A percentile compares a stretch with the other conserved stretches of the same genome.
phyloP scores from a whole-genome alignment of 768 basidiomycete genomes.

The Auriscalpium microsporum region DNA sequence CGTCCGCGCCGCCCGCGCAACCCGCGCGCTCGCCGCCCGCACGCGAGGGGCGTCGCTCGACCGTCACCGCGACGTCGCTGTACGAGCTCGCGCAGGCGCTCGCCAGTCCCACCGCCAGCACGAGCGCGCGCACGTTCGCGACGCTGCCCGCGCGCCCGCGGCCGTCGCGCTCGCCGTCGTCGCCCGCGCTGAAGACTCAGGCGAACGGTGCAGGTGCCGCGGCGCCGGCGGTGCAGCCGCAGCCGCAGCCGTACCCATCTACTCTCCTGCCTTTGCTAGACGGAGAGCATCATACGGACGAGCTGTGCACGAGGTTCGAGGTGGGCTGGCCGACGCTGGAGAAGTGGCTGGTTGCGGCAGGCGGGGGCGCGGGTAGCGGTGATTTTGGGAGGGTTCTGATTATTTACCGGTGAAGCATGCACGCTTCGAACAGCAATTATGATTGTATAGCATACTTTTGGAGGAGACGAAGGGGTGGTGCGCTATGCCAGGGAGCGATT shows the following conservation, averaged over 20 bases:
- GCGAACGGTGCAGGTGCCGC: slow-evolving; percentile 8
- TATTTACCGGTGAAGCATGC: slow-evolving; percentile 52
- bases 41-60: slow-evolving; percentile 6
- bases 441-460: neutral
- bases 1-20: neutral
- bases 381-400: slow-evolving; percentile 72
- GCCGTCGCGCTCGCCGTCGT: slow-evolving; percentile 51
- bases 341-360: slow-evolving; percentile 55
- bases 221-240: slow-evolving; percentile 8
- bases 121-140: neutral
- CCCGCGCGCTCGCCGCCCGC: neutral
- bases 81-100: slow-evolving; percentile 15
- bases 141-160: slow-evolving; percentile 30
- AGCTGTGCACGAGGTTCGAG: slow-evolving; percentile 75
- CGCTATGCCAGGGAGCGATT: slow-evolving; percentile 63
- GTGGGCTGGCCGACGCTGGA: slow-evolving; percentile 78
- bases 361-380: slow-evolving; percentile 50
- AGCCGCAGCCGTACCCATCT: slow-evolving; percentile 38
- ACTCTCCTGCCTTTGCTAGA: slow-evolving; percentile 59
- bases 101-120: neutral
- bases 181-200: slow-evolving; percentile 32
- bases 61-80: slow-evolving; percentile 4
- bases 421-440: no score
- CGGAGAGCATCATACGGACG: slow-evolving; percentile 89
- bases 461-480: neutral